A percentile compares a stretch with the other conserved stretches of the same genome.
These are phyloP conservation scores for Lathyrus sativus DNA, from an alignment of 306 rosid species.

Conservation along the genomic window DNA sequence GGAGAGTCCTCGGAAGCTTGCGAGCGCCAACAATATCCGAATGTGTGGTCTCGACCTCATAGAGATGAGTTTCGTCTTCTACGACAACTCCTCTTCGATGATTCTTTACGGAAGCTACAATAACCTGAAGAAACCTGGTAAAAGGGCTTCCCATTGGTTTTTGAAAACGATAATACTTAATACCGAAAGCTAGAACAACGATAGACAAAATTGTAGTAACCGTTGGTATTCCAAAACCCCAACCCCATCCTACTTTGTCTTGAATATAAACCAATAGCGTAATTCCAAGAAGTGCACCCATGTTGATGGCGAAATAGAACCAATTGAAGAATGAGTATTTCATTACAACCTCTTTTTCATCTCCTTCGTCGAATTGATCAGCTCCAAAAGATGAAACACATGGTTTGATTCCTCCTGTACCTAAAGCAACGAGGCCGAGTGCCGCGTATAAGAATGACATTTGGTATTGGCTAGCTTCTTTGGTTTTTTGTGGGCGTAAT, in stretches of 20 bases:
- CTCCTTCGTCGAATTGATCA: slow-evolving; percentile 63
- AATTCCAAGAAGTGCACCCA: slow-evolving; percentile 57
- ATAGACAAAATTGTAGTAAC: slow-evolving; percentile 39
- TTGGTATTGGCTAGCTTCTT: slow-evolving; percentile 45
- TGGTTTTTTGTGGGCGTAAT: slow-evolving; percentile 41
- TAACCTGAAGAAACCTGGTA: slow-evolving; percentile 55
- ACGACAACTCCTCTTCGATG: slow-evolving; percentile 41
- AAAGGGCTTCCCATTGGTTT: slow-evolving; percentile 70
- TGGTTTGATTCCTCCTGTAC: slow-evolving; percentile 67
- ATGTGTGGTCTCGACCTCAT: slow-evolving; percentile 46
- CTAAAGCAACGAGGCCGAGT: slow-evolving; percentile 56
- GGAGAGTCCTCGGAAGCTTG: slow-evolving; percentile 47
- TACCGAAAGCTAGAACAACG: slow-evolving; percentile 38
- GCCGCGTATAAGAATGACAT: slow-evolving; percentile 48
- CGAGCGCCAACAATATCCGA: slow-evolving; percentile 53
- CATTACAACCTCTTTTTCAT: slow-evolving; percentile 41
- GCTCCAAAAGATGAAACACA: slow-evolving; percentile 72
- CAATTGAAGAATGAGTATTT: slow-evolving; percentile 62
- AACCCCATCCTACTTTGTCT: slow-evolving; percentile 47
- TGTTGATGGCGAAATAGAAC: slow-evolving; percentile 63
- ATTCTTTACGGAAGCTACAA: slow-evolving; percentile 49
- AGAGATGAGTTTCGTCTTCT: slow-evolving; percentile 29
- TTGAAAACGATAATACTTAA: slow-evolving; percentile 46
- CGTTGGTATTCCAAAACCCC: slow-evolving; percentile 61
- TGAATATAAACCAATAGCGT: slow-evolving; percentile 51